phyloP scores from a whole-genome alignment of 1,284 basidiomycete species.

The Apiotrichum mycotoxinovorans region DNA sequence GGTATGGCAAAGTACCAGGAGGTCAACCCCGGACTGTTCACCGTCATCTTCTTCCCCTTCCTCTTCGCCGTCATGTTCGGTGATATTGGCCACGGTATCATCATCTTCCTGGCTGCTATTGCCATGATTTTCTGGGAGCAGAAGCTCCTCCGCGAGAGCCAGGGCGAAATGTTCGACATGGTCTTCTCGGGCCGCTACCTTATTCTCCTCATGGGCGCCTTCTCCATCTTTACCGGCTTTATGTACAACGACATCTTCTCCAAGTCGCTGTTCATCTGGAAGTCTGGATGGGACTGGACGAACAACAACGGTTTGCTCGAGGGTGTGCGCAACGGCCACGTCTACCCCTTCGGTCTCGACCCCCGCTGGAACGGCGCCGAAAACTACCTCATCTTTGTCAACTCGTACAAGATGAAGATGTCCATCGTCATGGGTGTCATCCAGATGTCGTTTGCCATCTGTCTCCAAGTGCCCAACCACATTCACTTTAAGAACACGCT shows the following conservation, averaged over 20 bases:
- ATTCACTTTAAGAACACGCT: slow-evolving; percentile 80
- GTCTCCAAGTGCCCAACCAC: slow-evolving; percentile 92
- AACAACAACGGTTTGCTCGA: slow-evolving; percentile 55
- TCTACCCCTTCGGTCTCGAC: slow-evolving; percentile 92
- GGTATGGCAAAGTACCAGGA: slow-evolving; percentile 95
- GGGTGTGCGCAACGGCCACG: slow-evolving; percentile 61
- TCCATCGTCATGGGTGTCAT: slow-evolving; percentile 94
- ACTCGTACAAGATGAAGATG: slow-evolving; percentile 99
- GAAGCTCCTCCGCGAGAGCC: slow-evolving; percentile 73
- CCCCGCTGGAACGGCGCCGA: slow-evolving; percentile 93
- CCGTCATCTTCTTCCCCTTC: slow-evolving; percentile 95
- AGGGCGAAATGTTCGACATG: slow-evolving; percentile 68
- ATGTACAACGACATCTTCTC: slow-evolving; percentile 99
- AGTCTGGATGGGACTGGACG: slow-evolving; percentile 84
- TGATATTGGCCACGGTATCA: slow-evolving; percentile 91
- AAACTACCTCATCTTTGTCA: slow-evolving; percentile 89
- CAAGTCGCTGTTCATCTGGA: slow-evolving; percentile 81
- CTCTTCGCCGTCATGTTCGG: slow-evolving; percentile 99
- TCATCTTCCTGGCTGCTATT: slow-evolving; percentile 72
- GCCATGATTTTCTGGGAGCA: slow-evolving; percentile 84
- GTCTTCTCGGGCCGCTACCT: slow-evolving; percentile 99
- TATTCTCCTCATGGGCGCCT: slow-evolving; percentile 93
- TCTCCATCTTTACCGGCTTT: slow-evolving; percentile 93
- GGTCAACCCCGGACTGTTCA: slow-evolving; percentile 93
- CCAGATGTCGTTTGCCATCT: slow-evolving; percentile 98